A percentile compares a stretch with the other conserved stretches of the same genome.
phyloP scores from a whole-genome alignment of 305 asterid genomes.

The Striga hermonthica region DNA sequence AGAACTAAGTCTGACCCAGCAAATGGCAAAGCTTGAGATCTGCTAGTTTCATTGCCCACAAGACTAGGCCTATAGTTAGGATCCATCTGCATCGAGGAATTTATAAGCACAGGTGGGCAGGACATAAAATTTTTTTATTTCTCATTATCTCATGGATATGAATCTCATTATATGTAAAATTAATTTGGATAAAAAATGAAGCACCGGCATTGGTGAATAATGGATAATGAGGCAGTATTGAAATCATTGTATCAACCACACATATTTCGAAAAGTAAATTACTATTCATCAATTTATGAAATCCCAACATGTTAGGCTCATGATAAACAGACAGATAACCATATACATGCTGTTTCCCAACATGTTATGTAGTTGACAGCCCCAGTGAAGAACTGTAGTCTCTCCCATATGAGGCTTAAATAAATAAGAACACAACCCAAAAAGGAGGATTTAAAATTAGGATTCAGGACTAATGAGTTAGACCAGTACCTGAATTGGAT shows the following conservation, averaged over 20 bases:
- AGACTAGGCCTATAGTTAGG: constrained; percentile 84
- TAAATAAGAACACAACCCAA: constrained; percentile 22
- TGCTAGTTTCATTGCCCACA: constrained; percentile 40
- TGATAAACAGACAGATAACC: not conserved
- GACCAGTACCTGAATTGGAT: constrained; percentile 77
- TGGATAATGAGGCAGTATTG: too few species aligned
- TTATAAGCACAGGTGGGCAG: constrained; percentile 27
- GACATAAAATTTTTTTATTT: constrained; percentile 2
- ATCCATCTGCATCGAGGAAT: constrained; percentile 71
- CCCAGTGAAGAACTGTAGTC: constrained; percentile 29
- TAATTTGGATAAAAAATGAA: constrained; percentile 1
- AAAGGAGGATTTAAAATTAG: constrained; percentile 14
- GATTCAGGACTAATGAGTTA: constrained; percentile 6
- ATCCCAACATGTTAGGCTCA: not conserved
- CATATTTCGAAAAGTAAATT: not conserved
- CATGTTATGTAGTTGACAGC: constrained; percentile 32
- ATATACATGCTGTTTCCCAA: not conserved
- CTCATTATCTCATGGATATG: constrained; percentile 26
- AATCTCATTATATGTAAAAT: constrained; percentile 23
- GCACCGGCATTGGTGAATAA: not conserved
- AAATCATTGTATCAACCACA: too few species aligned
- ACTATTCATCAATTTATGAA: constrained; percentile 2
- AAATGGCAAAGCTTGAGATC: constrained; percentile 67
- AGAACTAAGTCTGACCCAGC: constrained; percentile 95
- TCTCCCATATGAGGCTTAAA: constrained; percentile 14